Evolutionary conservation across 1,139 yeast species (phyloP).

Genomic region (Lipomyces yarrowii): DNA sequence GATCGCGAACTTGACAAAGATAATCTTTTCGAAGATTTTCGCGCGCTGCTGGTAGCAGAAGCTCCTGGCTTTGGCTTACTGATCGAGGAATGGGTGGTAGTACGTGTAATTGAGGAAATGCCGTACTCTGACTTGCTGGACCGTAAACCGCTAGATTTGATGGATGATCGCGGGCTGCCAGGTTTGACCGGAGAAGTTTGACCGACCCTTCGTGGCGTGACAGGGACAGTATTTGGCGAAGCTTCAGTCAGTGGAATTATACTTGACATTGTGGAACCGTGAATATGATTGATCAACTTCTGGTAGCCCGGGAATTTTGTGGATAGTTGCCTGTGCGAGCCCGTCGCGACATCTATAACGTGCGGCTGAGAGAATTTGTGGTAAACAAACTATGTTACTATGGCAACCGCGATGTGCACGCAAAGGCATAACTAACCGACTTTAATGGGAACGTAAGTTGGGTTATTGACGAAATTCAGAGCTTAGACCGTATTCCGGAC

Average conservation of each 20-base stretch:
- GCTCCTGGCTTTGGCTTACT: neutral
- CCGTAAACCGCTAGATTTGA: neutral
- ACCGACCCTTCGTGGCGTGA: neutral
- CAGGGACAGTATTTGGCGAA: conserved; percentile 1
- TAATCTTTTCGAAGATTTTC: neutral
- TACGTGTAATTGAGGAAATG: neutral
- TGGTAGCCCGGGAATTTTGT: neutral
- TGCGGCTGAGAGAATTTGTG: neutral
- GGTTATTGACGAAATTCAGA: no score
- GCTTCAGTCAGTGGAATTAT: neutral
- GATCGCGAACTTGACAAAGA: neutral
- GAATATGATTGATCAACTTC: neutral
- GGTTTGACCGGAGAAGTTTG: neutral
- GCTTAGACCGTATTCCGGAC: no score
- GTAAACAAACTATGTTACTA: neutral
- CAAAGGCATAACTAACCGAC: no score
- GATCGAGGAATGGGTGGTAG: neutral
- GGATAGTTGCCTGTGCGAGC: neutral
- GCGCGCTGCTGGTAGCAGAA: neutral
- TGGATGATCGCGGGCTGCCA: neutral
- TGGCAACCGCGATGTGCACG: neutral
- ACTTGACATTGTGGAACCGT: neutral
- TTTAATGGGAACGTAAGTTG: no score
- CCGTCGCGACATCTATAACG: neutral
- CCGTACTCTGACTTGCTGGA: neutral